Conservation (phyloP, 2,329 filamentous ascomycete species). For the Talaromyces piceae region DNA sequence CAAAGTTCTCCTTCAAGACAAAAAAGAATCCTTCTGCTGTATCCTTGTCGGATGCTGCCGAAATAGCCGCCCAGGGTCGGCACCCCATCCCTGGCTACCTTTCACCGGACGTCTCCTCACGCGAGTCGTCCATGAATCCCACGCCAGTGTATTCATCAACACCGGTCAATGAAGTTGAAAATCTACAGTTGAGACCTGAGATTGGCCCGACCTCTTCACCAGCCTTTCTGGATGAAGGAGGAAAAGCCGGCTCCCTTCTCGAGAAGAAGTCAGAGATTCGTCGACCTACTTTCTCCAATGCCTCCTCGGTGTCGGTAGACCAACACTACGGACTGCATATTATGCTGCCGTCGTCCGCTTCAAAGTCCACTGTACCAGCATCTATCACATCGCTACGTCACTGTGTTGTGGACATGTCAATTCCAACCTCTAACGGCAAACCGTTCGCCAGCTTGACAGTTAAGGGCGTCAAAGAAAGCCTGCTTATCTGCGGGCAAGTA, state of each 20-base stretch:
- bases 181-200: slow-evolving; percentile 29
- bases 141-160: slow-evolving; percentile 32
- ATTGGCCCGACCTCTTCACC: slow-evolving; percentile 30
- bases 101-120: slow-evolving; percentile 35
- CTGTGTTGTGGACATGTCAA: slow-evolving; percentile 75
- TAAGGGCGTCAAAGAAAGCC: slow-evolving; percentile 60
- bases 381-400: slow-evolving; percentile 60
- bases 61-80: slow-evolving; percentile 44
- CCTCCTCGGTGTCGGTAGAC: slow-evolving; percentile 56
- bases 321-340: slow-evolving; percentile 65
- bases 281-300: slow-evolving; percentile 54
- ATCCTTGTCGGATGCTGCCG: slow-evolving; percentile 50
- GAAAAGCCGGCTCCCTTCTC: slow-evolving; percentile 15
- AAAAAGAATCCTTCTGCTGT: slow-evolving; percentile 49
- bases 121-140: slow-evolving; percentile 29
- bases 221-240: slow-evolving; percentile 13
- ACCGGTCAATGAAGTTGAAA: slow-evolving; percentile 28
- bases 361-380: slow-evolving; percentile 64
- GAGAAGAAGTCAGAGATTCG: slow-evolving; percentile 28
- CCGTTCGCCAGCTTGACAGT: slow-evolving; percentile 66
- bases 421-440: slow-evolving; percentile 48
- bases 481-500: slow-evolving; percentile 73
- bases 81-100: slow-evolving; percentile 37
- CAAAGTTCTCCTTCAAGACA: slow-evolving; percentile 76
- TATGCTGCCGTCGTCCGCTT: slow-evolving; percentile 64